These are phyloP conservation scores for Apiotrichum domesticum DNA, from an alignment of 1,284 basidiomycete species.

Conservation along the genomic window DNA sequence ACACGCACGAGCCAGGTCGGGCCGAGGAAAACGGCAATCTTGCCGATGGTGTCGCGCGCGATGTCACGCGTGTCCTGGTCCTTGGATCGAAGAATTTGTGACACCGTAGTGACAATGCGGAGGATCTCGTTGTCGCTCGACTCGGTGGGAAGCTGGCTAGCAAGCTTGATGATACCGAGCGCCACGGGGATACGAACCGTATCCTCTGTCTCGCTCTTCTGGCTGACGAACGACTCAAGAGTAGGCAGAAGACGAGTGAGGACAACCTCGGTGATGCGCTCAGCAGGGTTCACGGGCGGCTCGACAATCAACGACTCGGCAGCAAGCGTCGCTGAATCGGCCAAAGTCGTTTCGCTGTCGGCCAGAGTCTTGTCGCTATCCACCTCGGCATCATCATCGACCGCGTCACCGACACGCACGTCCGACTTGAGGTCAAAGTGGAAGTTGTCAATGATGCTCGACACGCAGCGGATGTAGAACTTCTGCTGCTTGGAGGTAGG, in stretches of 20 bases:
- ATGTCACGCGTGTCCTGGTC: constrained; percentile 92
- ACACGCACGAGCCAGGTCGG: constrained; percentile 66
- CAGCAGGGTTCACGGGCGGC: constrained; percentile 17
- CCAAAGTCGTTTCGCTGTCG: constrained; percentile 35
- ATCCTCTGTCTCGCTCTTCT: constrained; percentile 70
- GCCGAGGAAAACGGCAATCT: constrained; percentile 71
- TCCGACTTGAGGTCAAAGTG: constrained; percentile 69
- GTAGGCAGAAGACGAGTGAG: constrained; percentile 67
- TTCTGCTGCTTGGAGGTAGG: constrained; percentile 70
- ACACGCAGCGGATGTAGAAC: constrained; percentile 77
- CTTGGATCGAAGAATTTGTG: constrained; percentile 82
- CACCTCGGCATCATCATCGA: constrained; percentile 32
- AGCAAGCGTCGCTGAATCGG: constrained; percentile 4
- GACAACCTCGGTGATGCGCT: constrained; percentile 67
- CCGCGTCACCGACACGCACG: constrained; percentile 22
- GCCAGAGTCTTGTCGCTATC: constrained; percentile 38
- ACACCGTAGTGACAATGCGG: constrained; percentile 73
- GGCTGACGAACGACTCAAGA: constrained; percentile 70
- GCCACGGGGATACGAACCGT: constrained; percentile 80
- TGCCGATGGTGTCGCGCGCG: constrained; percentile 74
- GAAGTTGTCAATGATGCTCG: constrained; percentile 84
- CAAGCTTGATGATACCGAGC: constrained; percentile 79
- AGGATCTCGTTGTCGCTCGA: constrained; percentile 67
- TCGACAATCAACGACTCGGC: constrained; percentile 15
- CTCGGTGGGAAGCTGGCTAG: constrained; percentile 68